A percentile compares a stretch with the other conserved stretches of the same genome.
These are phyloP conservation scores for Botrytis hyacinthi DNA, from an alignment of 2,329 filamentous ascomycete species.

Conservation along the genomic window DNA sequence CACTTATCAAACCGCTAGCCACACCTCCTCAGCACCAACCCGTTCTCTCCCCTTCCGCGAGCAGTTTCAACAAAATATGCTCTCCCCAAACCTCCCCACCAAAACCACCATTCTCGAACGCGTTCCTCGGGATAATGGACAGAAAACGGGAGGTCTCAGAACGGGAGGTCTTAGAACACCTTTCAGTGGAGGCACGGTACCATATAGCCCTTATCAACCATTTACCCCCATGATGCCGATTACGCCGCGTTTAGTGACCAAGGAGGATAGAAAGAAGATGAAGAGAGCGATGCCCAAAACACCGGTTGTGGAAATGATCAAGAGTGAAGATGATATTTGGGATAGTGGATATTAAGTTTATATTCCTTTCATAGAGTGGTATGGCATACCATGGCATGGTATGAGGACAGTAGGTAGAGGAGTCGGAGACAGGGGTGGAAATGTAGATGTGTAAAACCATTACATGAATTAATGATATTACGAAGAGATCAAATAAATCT, in stretches of 20 bases:
- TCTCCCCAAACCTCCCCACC: constrained; percentile 41
- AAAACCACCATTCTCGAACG: constrained; percentile 67
- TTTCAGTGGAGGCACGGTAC: constrained; percentile 58
- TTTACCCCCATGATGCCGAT: constrained; percentile 73
- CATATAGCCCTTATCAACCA: constrained; percentile 78
- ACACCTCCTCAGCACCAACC: constrained; percentile 24
- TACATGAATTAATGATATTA: background rate
- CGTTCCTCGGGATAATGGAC: constrained; percentile 48
- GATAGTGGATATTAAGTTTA: constrained; percentile 36
- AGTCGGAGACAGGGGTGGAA: background rate
- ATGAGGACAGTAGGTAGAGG: background rate
- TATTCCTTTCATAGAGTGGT: background rate
- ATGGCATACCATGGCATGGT: background rate
- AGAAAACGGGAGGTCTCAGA: constrained; percentile 46
- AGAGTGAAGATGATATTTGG: constrained; percentile 64
- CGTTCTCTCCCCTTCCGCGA: constrained; percentile 58
- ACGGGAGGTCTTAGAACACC: constrained; percentile 60
- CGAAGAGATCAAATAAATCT: background rate
- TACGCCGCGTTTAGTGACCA: constrained; percentile 71
- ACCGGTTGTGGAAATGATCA: constrained; percentile 61
- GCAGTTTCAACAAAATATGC: constrained; percentile 52
- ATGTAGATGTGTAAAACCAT: background rate
- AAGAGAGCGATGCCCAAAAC: constrained; percentile 61
- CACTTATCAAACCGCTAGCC: constrained; percentile 13
- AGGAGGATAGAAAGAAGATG: constrained; percentile 67